Evolutionary conservation across 2,329 filamentous ascomycete species (phyloP), one percentile per base, ranked within the genome.

Genomic region (Diplodia seriata): DNA sequence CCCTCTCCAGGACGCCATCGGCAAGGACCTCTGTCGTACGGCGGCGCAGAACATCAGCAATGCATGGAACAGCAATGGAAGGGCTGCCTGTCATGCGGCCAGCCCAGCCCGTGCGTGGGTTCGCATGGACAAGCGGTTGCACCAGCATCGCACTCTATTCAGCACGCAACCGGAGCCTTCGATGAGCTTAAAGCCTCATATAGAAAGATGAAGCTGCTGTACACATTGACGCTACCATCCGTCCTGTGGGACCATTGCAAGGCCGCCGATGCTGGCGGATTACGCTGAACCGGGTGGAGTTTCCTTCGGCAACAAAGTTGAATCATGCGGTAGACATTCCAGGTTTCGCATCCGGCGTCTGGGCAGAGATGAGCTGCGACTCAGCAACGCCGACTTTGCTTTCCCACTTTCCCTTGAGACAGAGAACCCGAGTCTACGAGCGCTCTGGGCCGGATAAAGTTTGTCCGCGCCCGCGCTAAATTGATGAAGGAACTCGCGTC

Each of bases 391-490:
- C n/a, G 59, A 8, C 18, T 31, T 63, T 49, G 47, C 47, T 53
- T 51, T 38, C 31, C 47, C 23, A 31, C 47, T 53, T 51, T 38
- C 47, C 47, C 23, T 47, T 20, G 15, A 36, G 38, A 12, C 26
- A 61, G 23, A 31, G 56, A 63, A 33, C 15, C 47, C 6, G 50
- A 49, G 20, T 26, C 57, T 63, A 15, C 23, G 26, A 15, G 20
- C 36, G 47, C 31, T 20, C 15, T 51, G 59, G 50, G 59, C 36
- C 47, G 47, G 31, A 51, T 63, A 63, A 63, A 40, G 59, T 63
- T 63, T 53, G 29, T 26, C 9, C 59, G 38, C 50, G 59, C n/a
- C 29, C 59, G 18, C 14, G 59, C 29, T 51, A 26, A 51, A 38
- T 51, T 51, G 47, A 26, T 11, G 36, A 50, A 51, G 20, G 23